A percentile compares a stretch with the other conserved stretches of the same genome.
Conservation (phyloP, 257 asterid genomes). For the Voacanga thouarsii region DNA sequence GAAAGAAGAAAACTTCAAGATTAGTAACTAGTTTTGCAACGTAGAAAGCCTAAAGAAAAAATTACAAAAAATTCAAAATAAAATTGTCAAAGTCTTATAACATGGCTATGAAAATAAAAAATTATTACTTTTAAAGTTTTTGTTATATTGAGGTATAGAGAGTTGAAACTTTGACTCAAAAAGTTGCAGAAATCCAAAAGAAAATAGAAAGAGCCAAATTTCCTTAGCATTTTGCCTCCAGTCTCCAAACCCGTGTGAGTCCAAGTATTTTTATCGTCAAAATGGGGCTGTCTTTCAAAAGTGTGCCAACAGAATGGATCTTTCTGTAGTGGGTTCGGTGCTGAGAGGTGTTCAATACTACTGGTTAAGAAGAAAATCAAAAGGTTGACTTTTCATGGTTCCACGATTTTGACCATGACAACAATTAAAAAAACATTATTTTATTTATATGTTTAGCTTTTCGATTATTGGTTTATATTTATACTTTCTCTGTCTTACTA, state of each 20-base stretch:
- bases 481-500: too few species aligned
- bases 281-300: neutral
- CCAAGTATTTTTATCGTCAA: neutral
- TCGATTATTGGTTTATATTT: conserved; percentile 6
- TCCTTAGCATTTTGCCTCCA: neutral
- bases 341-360: neutral
- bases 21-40: too few species aligned
- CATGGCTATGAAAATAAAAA: too few species aligned
- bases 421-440: neutral
- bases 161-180: too few species aligned
- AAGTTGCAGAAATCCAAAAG: too few species aligned
- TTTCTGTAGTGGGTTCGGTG: conserved; percentile 10
- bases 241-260: neutral
- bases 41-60: too few species aligned
- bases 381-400: conserved; percentile 26
- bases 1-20: too few species aligned
- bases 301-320: neutral
- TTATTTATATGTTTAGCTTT: neutral
- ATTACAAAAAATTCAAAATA: too few species aligned
- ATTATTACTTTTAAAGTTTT: too few species aligned
- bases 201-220: too few species aligned
- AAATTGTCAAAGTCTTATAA: too few species aligned
- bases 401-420: conserved; percentile 23
- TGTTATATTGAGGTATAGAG: too few species aligned
- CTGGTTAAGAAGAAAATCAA: neutral